phyloP scores from a whole-genome alignment of 192 early-diverging fungal genomes.

The Backusella circina region DNA sequence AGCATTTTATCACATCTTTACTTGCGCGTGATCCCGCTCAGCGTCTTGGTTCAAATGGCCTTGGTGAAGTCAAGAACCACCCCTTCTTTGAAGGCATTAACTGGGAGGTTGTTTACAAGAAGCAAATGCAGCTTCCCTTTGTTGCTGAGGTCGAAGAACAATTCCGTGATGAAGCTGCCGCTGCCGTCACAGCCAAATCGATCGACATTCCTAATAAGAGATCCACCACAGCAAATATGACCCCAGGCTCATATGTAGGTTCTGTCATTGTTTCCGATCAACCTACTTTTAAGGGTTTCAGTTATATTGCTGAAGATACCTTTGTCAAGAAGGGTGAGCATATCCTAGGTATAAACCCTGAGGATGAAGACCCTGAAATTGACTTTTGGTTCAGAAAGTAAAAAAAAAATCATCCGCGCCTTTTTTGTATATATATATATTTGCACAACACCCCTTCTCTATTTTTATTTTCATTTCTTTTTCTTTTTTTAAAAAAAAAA shows the following conservation, averaged over 20 bases:
- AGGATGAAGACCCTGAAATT: neutral
- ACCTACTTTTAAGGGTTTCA: neutral
- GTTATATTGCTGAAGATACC: neutral
- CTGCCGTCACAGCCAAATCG: neutral
- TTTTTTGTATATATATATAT: neutral
- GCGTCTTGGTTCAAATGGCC: constrained; percentile 58
- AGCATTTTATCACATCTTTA: constrained; percentile 61
- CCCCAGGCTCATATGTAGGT: neutral
- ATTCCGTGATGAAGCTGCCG: neutral
- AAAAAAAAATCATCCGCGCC: neutral
- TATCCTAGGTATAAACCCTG: neutral
- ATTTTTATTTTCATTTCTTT: neutral
- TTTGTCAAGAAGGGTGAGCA: neutral
- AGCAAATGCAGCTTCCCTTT: constrained; percentile 54
- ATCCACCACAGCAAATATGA: neutral
- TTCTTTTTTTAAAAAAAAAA: neutral
- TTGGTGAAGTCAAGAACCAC: constrained; percentile 71
- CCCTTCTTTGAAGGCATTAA: constrained; percentile 66
- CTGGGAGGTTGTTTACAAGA: constrained; percentile 56
- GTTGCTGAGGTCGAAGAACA: neutral
- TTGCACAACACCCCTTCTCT: neutral
- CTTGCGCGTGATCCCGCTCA: constrained; percentile 53
- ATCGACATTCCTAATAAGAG: neutral
- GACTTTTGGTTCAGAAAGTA: neutral
- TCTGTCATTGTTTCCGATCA: neutral